Percentiles rank a stretch among this genome's conserved stretches.
phyloP scores from a whole-genome alignment of 2,329 filamentous ascomycete species.

The Pezicula neosporulosa region DNA sequence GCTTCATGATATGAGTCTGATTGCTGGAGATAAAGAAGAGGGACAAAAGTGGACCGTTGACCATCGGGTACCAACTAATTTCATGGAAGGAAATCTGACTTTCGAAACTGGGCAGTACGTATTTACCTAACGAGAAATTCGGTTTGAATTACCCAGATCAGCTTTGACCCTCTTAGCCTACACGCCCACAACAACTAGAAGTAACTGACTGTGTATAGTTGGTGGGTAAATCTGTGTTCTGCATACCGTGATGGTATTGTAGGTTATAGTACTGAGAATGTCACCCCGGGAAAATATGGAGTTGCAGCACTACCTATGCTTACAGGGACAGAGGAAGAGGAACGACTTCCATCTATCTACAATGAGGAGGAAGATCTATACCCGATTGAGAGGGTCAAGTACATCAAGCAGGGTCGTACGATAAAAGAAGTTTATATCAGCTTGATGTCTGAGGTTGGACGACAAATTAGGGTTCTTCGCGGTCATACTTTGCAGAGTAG shows the following conservation, averaged over 20 bases:
- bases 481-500: constrained; percentile 45
- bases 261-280: constrained; percentile 37
- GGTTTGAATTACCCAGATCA: no score
- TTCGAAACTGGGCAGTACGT: constrained; percentile 47
- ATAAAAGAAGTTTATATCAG: constrained; percentile 43
- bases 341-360: constrained; percentile 26
- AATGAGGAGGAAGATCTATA: constrained; percentile 10
- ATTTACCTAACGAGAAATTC: neutral
- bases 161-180: neutral
- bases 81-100: constrained; percentile 23
- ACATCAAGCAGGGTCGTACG: constrained; percentile 37
- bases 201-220: constrained; percentile 34
- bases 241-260: constrained; percentile 52
- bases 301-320: constrained; percentile 42
- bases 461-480: constrained; percentile 45
- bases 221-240: constrained; percentile 53
- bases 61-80: neutral
- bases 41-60: constrained; percentile 2
- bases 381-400: constrained; percentile 20
- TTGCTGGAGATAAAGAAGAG: neutral
- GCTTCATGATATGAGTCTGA: neutral
- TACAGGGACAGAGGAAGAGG: constrained; percentile 41
- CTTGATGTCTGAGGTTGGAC: constrained; percentile 46
- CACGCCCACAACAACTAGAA: neutral
- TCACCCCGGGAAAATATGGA: constrained; percentile 43